Evolutionary conservation across 2,329 filamentous ascomycete species (phyloP).

Genomic region (Colletotrichum sidae): DNA sequence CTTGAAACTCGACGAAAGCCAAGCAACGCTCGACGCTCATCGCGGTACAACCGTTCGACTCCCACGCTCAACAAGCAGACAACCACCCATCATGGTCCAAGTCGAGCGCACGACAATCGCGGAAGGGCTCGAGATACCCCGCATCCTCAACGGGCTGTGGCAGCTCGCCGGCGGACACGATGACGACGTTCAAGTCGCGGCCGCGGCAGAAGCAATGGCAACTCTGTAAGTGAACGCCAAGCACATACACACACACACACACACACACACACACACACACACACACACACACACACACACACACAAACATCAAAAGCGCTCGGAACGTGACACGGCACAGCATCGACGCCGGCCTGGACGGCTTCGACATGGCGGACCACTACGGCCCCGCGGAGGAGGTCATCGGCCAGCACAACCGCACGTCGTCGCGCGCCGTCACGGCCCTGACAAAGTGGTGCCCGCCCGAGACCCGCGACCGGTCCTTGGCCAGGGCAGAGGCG

Average conservation of each 20-base stretch:
- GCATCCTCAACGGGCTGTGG: slow-evolving; percentile 34
- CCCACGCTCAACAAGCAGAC: no score
- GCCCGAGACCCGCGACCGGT: slow-evolving; percentile 22
- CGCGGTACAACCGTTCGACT: no score
- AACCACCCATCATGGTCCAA: background rate
- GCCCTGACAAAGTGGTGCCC: slow-evolving; percentile 34
- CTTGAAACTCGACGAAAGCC: no score
- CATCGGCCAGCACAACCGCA: slow-evolving; percentile 16
- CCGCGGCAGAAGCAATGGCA: slow-evolving; percentile 17
- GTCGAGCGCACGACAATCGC: slow-evolving; percentile 30
- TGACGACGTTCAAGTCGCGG: slow-evolving; percentile 11
- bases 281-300: no score
- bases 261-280: no score
- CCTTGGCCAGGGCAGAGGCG: slow-evolving; percentile 6
- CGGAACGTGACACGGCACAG: background rate
- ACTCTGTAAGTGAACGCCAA: background rate
- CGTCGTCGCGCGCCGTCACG: background rate
- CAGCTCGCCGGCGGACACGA: slow-evolving; percentile 33
- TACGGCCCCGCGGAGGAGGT: slow-evolving; percentile 41
- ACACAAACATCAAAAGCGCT: no score
- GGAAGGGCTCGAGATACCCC: slow-evolving; percentile 33
- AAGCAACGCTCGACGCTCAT: no score
- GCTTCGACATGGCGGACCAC: slow-evolving; percentile 51
- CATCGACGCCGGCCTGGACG: slow-evolving; percentile 41
- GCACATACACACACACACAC: no score